These are phyloP conservation scores for Arctium minus DNA, from an alignment of 129 eudicot genomes.

Conservation along the genomic window DNA sequence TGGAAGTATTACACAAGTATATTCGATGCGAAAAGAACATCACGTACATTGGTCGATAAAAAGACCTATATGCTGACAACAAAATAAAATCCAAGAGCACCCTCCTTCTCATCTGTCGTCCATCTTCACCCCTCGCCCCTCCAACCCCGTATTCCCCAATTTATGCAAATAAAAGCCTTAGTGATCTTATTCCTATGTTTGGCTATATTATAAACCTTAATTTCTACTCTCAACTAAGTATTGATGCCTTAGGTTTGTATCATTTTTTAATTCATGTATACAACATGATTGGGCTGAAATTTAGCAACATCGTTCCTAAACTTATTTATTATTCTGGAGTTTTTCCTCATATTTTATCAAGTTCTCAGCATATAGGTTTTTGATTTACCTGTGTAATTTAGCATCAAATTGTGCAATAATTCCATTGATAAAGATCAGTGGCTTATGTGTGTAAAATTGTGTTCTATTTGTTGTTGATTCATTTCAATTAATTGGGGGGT, in stretches of 20 bases:
- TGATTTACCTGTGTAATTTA: not conserved
- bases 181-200: slow-evolving; percentile 9
- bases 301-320: not conserved
- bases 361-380: not conserved
- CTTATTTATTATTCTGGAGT: not conserved
- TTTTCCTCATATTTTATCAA: not conserved
- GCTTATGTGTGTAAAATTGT: not conserved
- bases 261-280: not conserved
- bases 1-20: not conserved
- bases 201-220: slow-evolving; percentile 11
- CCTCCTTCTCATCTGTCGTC: not conserved
- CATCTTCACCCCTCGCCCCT: slow-evolving; percentile 1
- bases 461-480: not conserved
- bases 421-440: not conserved
- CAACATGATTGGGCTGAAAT: not conserved
- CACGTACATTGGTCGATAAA: not conserved
- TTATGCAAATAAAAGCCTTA: not conserved
- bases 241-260: not conserved
- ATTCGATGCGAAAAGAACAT: not conserved
- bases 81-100: not conserved
- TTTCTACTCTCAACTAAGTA: slow-evolving; percentile 18
- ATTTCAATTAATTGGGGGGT: not conserved
- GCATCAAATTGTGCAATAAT: not conserved
- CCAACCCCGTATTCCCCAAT: not conserved
- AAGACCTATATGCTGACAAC: not conserved